Conservation (phyloP, 2,329 filamentous ascomycete genomes). For the Meredithiella fracta region DNA sequence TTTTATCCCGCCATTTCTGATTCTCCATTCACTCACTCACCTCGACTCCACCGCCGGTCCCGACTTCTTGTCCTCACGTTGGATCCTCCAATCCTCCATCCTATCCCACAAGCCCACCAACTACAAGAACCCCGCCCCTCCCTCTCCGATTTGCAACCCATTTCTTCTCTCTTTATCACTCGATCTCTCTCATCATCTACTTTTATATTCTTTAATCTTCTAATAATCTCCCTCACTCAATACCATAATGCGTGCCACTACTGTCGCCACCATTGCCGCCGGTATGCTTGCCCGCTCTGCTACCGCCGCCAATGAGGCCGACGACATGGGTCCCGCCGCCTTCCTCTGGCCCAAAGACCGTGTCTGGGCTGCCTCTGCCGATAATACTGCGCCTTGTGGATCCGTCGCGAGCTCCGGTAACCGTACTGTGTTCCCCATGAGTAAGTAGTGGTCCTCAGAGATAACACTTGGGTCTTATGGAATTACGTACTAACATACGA, state of each 20-base stretch:
- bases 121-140: neutral
- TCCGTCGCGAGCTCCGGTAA: conserved; percentile 30
- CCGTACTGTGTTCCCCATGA: conserved; percentile 39
- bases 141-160: too few relatives aligned
- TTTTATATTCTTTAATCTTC: neutral
- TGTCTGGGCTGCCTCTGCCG: conserved; percentile 34
- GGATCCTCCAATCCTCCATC: too few relatives aligned
- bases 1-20: neutral
- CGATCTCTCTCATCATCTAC: too few relatives aligned
- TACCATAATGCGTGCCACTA: conserved; percentile 4
- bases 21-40: too few relatives aligned
- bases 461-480: neutral
- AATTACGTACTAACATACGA: neutral
- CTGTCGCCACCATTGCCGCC: conserved; percentile 10
- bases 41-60: too few relatives aligned
- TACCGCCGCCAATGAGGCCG: conserved; percentile 14
- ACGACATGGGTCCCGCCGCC: conserved; percentile 36
- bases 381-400: conserved; percentile 43
- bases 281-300: conserved; percentile 12
- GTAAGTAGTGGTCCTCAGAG: conserved; percentile 21
- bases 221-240: neutral
- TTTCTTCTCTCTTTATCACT: too few relatives aligned
- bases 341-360: conserved; percentile 46
- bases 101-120: too few relatives aligned
- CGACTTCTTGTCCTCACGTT: too few relatives aligned